Evolutionary conservation across 768 basidiomycete species (phyloP).

Genomic region (Boletus vinaceobasis): DNA sequence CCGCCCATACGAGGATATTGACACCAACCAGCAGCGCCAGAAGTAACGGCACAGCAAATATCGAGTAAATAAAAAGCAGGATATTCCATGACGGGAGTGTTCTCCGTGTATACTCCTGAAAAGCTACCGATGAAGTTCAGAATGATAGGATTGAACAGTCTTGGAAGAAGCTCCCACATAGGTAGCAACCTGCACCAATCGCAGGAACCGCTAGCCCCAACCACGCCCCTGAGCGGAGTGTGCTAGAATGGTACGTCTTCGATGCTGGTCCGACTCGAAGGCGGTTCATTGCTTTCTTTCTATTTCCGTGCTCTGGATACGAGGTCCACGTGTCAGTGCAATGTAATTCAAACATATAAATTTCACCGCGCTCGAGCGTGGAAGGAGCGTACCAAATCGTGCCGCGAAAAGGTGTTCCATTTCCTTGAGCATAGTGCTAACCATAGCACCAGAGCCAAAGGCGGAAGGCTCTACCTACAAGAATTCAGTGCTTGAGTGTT

Average conservation of each 20-base stretch:
- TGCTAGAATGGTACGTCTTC: slow-evolving; percentile 66
- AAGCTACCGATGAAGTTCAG: slow-evolving; percentile 39
- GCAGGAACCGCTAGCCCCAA: slow-evolving; percentile 75
- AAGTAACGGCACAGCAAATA: slow-evolving; percentile 68
- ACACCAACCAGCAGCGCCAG: slow-evolving; percentile 75
- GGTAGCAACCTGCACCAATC: slow-evolving; percentile 61
- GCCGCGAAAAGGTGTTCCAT: slow-evolving; percentile 75
- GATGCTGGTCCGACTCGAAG: slow-evolving; percentile 52
- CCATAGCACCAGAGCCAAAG: slow-evolving; percentile 59
- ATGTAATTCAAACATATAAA: background rate
- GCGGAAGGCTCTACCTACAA: slow-evolving; percentile 62
- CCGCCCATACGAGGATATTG: slow-evolving; percentile 79
- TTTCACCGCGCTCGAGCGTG: background rate
- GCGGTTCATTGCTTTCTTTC: slow-evolving; percentile 67
- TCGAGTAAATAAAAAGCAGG: slow-evolving; percentile 75
- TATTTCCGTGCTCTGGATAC: slow-evolving; percentile 58
- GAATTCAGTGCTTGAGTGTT: background rate
- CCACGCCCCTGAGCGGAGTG: slow-evolving; percentile 69
- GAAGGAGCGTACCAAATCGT: slow-evolving; percentile 62
- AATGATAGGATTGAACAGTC: background rate
- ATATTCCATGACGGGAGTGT: slow-evolving; percentile 67
- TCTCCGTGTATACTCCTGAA: slow-evolving; percentile 47
- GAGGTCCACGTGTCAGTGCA: background rate
- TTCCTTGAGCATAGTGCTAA: slow-evolving; percentile 67
- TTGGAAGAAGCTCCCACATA: slow-evolving; percentile 31